phyloP scores from a whole-genome alignment of 139 green algal species.

The Picochlorum sp. region DNA sequence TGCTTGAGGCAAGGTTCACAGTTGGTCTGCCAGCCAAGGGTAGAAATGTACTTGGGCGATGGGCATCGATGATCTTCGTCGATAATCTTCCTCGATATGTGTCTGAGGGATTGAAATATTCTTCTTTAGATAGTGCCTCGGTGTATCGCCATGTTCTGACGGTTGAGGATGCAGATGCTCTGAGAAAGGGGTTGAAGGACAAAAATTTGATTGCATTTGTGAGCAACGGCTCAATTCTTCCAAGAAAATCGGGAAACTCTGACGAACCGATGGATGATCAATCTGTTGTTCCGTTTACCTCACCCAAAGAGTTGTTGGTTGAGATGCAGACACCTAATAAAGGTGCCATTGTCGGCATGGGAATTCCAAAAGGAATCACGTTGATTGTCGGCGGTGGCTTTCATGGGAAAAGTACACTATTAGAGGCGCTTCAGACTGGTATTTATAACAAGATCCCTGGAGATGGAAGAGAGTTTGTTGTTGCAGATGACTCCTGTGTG shows the following conservation, averaged over 20 bases:
- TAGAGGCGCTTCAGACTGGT: slow-evolving; percentile 51
- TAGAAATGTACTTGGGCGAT: slow-evolving; percentile 44
- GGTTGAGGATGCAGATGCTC: slow-evolving; percentile 48
- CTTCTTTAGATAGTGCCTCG: slow-evolving; percentile 13
- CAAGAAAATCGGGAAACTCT: slow-evolving; percentile 28
- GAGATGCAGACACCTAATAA: slow-evolving; percentile 40
- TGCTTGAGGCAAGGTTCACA: slow-evolving; percentile 57
- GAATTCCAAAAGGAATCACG: slow-evolving; percentile 49
- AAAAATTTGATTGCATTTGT: slow-evolving; percentile 57
- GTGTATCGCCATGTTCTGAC: slow-evolving; percentile 37
- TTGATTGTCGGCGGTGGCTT: slow-evolving; percentile 59
- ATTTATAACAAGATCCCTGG: slow-evolving; percentile 66
- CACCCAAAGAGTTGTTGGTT: slow-evolving; percentile 31
- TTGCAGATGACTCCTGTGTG: slow-evolving; percentile 29
- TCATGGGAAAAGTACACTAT: slow-evolving; percentile 62
- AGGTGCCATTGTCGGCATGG: slow-evolving; percentile 46
- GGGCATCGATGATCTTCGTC: slow-evolving; percentile 40
- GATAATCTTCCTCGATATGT: slow-evolving; percentile 42
- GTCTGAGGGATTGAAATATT: slow-evolving; percentile 22
- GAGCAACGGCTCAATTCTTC: slow-evolving; percentile 53
- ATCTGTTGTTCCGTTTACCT: slow-evolving; percentile 33
- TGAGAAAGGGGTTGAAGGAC: slow-evolving; percentile 31
- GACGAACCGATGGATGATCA: slow-evolving; percentile 35
- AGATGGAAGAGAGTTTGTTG: slow-evolving; percentile 60
- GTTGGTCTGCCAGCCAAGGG: slow-evolving; percentile 58